phyloP scores from a whole-genome alignment of 345 rosid species.

The Lepidium didymum region DNA sequence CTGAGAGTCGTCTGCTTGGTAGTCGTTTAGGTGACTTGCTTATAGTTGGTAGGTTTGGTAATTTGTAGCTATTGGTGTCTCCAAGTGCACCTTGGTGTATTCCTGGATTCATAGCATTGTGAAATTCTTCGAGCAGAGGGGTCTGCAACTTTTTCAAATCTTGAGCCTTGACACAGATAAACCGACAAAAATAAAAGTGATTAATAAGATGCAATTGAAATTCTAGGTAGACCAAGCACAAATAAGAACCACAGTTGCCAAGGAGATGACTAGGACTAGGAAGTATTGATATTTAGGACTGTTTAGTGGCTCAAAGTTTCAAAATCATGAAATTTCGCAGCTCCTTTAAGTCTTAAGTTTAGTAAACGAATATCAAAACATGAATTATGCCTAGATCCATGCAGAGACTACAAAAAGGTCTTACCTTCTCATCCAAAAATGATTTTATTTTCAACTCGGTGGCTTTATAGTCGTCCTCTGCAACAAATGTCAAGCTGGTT shows the following conservation, averaged over 20 bases:
- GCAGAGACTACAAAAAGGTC: background rate
- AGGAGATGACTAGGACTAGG: background rate
- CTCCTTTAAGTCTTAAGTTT: background rate
- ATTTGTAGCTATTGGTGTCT: constrained; percentile 36
- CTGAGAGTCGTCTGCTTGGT: constrained; percentile 73
- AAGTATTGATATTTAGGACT: background rate
- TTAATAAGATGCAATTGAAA: no score
- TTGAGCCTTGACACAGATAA: constrained; percentile 47
- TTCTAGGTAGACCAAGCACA: no score
- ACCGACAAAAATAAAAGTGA: background rate
- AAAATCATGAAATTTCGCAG: background rate
- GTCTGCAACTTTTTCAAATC: constrained; percentile 75
- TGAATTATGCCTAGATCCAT: background rate
- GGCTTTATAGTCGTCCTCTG: constrained; percentile 73
- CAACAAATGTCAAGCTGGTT: constrained; percentile 47
- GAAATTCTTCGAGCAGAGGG: constrained; percentile 81
- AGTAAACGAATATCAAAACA: background rate
- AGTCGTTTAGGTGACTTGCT: constrained; percentile 69
- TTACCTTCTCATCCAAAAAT: constrained; percentile 85
- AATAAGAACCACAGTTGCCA: background rate
- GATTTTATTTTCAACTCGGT: constrained; percentile 85
- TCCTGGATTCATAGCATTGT: constrained; percentile 56
- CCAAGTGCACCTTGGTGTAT: constrained; percentile 37
- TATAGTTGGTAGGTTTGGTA: constrained; percentile 64
- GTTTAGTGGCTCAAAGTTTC: background rate